Percentiles rank a stretch among this genome's conserved stretches.
These are phyloP conservation scores for Gamarada debralockiae DNA, from an alignment of 495 filamentous ascomycete species.

Conservation along the genomic window DNA sequence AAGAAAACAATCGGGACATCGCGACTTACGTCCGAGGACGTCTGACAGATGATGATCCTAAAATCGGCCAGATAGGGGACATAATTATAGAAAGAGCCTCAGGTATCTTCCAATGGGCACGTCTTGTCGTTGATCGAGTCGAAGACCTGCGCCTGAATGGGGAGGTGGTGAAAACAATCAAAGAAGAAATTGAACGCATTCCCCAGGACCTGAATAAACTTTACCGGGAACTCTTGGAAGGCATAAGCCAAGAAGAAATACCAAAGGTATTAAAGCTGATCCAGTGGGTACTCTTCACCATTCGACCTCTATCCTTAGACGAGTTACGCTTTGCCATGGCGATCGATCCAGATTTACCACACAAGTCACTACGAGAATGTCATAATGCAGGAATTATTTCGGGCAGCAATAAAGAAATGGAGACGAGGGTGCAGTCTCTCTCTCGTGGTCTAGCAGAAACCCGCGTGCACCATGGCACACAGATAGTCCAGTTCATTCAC, in stretches of 20 bases:
- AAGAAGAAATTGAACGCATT: slow-evolving; percentile 14
- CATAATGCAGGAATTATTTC: slow-evolving; percentile 3
- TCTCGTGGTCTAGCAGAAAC: slow-evolving; percentile 30
- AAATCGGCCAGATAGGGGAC: too few species aligned
- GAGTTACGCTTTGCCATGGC: slow-evolving; percentile 32
- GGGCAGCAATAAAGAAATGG: slow-evolving; percentile 16
- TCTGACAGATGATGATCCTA: background rate
- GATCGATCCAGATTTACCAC: slow-evolving; percentile 6
- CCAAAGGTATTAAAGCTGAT: slow-evolving; percentile 23
- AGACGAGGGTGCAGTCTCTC: slow-evolving; percentile 23
- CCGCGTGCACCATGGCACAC: background rate
- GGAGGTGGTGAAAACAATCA: slow-evolving; percentile 6
- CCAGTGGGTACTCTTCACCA: slow-evolving; percentile 32
- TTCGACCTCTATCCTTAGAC: slow-evolving; percentile 21
- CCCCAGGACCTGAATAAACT: slow-evolving; percentile 25
- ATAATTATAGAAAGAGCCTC: slow-evolving; percentile 22
- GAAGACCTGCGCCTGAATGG: slow-evolving; percentile 17
- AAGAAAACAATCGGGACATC: slow-evolving; percentile 30
- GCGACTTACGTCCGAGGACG: slow-evolving; percentile 19
- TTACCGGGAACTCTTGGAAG: slow-evolving; percentile 27
- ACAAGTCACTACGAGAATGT: slow-evolving; percentile 17
- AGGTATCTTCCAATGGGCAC: slow-evolving; percentile 33
- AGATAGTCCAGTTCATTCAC: slow-evolving; percentile 37
- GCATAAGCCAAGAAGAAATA: slow-evolving; percentile 7
- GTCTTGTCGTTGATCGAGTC: slow-evolving; percentile 22